Percentiles rank a stretch among this genome's conserved stretches.
Conservation (phyloP, 768 basidiomycete genomes). For the Termitomyces eurrhizus region DNA sequence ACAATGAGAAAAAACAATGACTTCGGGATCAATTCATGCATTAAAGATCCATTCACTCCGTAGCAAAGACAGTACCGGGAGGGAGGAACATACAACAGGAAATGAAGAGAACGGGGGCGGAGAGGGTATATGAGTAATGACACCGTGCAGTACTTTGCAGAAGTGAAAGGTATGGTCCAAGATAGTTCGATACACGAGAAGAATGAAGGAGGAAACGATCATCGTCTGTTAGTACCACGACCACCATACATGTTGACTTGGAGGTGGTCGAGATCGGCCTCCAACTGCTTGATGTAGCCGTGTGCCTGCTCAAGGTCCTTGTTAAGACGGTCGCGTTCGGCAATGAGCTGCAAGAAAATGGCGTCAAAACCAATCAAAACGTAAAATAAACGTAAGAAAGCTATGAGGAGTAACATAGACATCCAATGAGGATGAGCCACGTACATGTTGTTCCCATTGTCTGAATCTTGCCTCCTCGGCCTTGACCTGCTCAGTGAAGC, state of each 20-base stretch:
- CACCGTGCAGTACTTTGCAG: conserved; percentile 13
- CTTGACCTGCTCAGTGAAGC: conserved; percentile 99
- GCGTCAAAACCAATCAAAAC: conserved; percentile 7
- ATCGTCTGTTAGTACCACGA: conserved; percentile 67
- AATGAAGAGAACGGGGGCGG: not conserved
- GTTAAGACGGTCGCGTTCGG: conserved; percentile 97
- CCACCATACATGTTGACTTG: conserved; percentile 78
- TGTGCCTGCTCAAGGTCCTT: conserved; percentile 95
- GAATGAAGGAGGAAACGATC: conserved; percentile 18
- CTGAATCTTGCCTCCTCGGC: conserved; percentile 96
- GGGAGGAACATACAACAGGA: conserved; percentile 2
- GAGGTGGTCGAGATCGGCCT: conserved; percentile 86
- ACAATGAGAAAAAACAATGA: conserved; percentile 10
- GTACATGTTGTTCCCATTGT: conserved; percentile 98
- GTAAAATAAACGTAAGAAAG: not conserved
- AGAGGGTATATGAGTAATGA: conserved; percentile 9
- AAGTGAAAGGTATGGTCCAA: conserved; percentile 16
- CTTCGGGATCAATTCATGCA: conserved; percentile 7
- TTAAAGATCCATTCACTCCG: conserved; percentile 11
- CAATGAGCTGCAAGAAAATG: conserved; percentile 69
- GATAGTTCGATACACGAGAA: conserved; percentile 7
- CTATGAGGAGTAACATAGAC: not conserved
- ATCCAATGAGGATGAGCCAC: conserved; percentile 25
- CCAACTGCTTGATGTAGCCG: conserved; percentile 87
- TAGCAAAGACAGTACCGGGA: not conserved